Percentiles rank a stretch among this genome's conserved stretches.
Conservation (phyloP, 768 basidiomycete genomes). For the Phaeotremella fagi region DNA sequence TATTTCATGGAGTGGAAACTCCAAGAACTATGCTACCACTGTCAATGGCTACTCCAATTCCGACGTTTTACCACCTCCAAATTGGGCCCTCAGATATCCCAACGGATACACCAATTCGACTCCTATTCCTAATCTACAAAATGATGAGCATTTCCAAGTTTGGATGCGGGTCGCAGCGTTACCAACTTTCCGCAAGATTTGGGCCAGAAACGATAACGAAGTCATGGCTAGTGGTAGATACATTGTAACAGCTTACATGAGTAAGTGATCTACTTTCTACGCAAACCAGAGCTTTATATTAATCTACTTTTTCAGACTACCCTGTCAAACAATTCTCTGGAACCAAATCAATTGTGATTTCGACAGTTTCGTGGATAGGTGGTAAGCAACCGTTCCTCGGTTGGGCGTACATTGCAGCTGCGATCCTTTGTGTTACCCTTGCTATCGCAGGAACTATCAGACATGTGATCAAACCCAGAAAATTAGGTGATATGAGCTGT, state of each 20-base stretch:
- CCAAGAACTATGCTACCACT: constrained; percentile 73
- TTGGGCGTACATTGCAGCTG: constrained; percentile 92
- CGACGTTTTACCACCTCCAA: constrained; percentile 83
- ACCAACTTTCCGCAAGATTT: constrained; percentile 94
- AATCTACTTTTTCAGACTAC: constrained; percentile 61
- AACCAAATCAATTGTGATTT: constrained; percentile 94
- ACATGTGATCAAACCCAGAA: constrained; percentile 84
- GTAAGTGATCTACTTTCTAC: constrained; percentile 54
- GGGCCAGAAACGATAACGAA: constrained; percentile 79
- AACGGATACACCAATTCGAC: constrained; percentile 63
- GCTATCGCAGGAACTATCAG: constrained; percentile 83
- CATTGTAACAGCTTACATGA: constrained; percentile 68
- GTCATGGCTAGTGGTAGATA: constrained; percentile 70
- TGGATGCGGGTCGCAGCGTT: constrained; percentile 99
- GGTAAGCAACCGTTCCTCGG: constrained; percentile 98
- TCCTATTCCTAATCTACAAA: constrained; percentile 66
- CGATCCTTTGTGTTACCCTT: constrained; percentile 78
- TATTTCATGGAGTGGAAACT: constrained; percentile 95
- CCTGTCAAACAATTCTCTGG: constrained; percentile 86
- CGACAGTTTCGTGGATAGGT: constrained; percentile 97
- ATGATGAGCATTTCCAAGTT: constrained; percentile 92
- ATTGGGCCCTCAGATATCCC: constrained; percentile 74
- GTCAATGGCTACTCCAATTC: constrained; percentile 62
- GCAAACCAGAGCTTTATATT: constrained; percentile 5
- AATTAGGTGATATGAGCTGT: constrained; percentile 47